Evolutionary conservation across 1,284 basidiomycete genomes (phyloP).

Genomic region (Trichosporon ovoides): DNA sequence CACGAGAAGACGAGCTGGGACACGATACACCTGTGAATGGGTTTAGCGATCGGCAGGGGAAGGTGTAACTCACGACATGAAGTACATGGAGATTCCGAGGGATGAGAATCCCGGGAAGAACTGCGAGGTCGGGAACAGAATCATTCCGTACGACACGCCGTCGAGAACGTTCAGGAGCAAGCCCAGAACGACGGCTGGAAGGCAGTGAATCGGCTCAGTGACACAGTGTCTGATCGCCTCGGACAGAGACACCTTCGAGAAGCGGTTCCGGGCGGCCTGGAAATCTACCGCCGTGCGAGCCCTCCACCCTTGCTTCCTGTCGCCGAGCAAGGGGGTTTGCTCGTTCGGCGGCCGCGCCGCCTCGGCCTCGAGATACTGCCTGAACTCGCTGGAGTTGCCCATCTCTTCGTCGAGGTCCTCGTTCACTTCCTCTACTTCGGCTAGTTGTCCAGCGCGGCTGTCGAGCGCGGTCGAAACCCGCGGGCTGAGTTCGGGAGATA

Average conservation of each 20-base stretch:
- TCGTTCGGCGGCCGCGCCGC: constrained; percentile 8
- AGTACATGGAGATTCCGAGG: constrained; percentile 92
- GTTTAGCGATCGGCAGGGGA: constrained; percentile 6
- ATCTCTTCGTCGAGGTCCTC: constrained; percentile 12
- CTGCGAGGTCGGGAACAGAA: constrained; percentile 81
- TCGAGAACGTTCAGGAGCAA: constrained; percentile 86
- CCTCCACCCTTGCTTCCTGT: constrained; percentile 19
- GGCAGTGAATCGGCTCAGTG: constrained; percentile 50
- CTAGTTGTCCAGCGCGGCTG: constrained; percentile 8
- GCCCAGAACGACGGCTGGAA: constrained; percentile 86
- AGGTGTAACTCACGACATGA: constrained; percentile 60
- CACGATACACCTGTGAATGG: constrained; percentile 58
- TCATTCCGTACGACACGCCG: constrained; percentile 63
- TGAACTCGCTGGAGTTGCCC: constrained; percentile 13
- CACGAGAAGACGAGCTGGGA: constrained; percentile 79
- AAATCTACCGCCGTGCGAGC: constrained; percentile 14
- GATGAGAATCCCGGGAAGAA: constrained; percentile 78
- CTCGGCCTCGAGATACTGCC: constrained; percentile 15
- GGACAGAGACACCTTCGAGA: constrained; percentile 35
- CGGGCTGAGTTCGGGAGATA: background rate
- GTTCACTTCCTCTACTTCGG: constrained; percentile 11
- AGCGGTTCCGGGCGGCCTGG: constrained; percentile 11
- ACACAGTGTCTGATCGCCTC: constrained; percentile 47
- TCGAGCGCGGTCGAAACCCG: background rate
- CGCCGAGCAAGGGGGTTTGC: constrained; percentile 16